Conservation (phyloP, 805 yeast genomes). For the Pichia deserticola region DNA sequence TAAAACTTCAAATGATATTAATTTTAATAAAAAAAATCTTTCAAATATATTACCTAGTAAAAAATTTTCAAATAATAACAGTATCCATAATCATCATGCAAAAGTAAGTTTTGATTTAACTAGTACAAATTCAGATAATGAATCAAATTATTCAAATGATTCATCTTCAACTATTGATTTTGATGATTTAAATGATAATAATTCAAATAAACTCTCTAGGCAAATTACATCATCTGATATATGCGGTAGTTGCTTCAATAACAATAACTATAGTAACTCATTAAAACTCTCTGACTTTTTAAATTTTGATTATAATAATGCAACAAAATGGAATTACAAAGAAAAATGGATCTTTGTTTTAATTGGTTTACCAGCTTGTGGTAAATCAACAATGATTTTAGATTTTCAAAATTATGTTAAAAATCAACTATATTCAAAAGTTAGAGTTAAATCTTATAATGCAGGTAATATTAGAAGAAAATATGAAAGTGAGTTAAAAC, state of each 20-base stretch:
- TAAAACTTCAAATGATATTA: not conserved
- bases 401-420: slow-evolving; percentile 22
- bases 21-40: not conserved
- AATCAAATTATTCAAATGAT: not conserved
- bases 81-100: not conserved
- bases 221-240: not conserved
- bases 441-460: slow-evolving; percentile 33
- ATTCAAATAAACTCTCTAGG: not conserved
- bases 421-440: slow-evolving; percentile 7
- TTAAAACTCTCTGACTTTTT: no score
- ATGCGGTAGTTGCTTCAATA: not conserved
- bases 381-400: slow-evolving; percentile 52
- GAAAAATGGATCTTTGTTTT: slow-evolving; percentile 28
- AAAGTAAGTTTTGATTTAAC: not conserved
- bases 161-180: no score
- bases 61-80: not conserved
- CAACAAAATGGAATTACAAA: slow-evolving; percentile 3
- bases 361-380: slow-evolving; percentile 93
- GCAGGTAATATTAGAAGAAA: slow-evolving; percentile 47
- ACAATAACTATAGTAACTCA: not conserved
- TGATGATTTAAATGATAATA: slow-evolving; percentile 9
- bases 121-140: slow-evolving; percentile 3
- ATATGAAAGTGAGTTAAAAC: slow-evolving; percentile 19
- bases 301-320: slow-evolving; percentile 4
- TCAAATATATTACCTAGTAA: not conserved